Conservation (phyloP, 768 basidiomycete species). For the Russula earlei region DNA sequence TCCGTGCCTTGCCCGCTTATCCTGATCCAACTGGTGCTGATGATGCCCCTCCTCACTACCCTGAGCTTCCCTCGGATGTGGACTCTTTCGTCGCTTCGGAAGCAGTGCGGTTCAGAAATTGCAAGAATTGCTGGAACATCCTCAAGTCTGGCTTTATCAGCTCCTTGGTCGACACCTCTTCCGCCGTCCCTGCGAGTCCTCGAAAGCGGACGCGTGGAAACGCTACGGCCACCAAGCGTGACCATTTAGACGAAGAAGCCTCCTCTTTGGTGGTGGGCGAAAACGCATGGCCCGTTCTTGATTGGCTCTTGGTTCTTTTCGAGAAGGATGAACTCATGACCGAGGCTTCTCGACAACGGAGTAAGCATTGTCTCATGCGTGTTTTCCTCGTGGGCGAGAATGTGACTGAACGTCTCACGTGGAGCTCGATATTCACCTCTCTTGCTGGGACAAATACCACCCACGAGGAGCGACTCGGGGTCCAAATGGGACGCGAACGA, state of each 20-base stretch:
- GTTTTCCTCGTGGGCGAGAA: neutral
- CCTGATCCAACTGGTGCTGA: conserved; percentile 1
- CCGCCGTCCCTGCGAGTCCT: conserved; percentile 10
- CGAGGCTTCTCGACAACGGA: conserved; percentile 32
- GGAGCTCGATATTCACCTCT: conserved; percentile 41
- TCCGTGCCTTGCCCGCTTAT: conserved; percentile 20
- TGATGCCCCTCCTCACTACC: neutral
- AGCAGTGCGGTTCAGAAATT: conserved; percentile 18
- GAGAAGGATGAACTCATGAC: conserved; percentile 50
- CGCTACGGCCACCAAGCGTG: conserved; percentile 22
- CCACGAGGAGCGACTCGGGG: conserved; percentile 36
- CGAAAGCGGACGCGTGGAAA: conserved; percentile 24
- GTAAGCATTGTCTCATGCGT: conserved; percentile 17
- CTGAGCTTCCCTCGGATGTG: conserved; percentile 1
- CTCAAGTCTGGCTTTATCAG: conserved; percentile 16
- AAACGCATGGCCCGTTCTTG: conserved; percentile 62
- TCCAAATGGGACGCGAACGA: conserved; percentile 47
- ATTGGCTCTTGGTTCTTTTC: conserved; percentile 58
- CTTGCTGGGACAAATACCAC: conserved; percentile 50
- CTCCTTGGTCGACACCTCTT: neutral
- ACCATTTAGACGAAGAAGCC: conserved; percentile 22
- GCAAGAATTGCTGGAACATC: conserved; percentile 21
- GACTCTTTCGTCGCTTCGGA: conserved; percentile 17
- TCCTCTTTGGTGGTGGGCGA: conserved; percentile 37
- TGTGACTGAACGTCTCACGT: neutral